A percentile compares a stretch with the other conserved stretches of the same genome.
phyloP scores from a whole-genome alignment of 352 stramenopile species.

The Pythium brassicae region DNA sequence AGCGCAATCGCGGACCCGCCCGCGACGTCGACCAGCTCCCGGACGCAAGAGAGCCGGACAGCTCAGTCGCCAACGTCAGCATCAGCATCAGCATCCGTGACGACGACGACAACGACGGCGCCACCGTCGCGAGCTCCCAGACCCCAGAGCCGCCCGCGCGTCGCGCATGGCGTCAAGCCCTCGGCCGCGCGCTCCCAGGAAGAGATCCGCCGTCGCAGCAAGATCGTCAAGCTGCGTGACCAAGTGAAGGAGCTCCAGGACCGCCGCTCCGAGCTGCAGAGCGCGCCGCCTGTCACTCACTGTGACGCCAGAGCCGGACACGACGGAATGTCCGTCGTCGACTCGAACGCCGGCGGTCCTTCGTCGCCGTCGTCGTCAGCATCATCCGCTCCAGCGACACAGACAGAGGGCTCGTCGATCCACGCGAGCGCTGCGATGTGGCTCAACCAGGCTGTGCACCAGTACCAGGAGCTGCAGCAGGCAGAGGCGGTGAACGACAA shows the following conservation, averaged over 20 bases:
- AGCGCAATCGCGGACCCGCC: too few relatives aligned
- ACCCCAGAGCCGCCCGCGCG: background rate
- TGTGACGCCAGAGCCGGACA: background rate
- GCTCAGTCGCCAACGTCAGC: background rate
- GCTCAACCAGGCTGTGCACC: conserved; percentile 34
- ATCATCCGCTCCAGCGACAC: background rate
- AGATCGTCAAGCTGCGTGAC: conserved; percentile 5
- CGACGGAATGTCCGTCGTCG: background rate
- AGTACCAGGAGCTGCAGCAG: conserved; percentile 39
- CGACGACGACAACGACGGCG: too few relatives aligned
- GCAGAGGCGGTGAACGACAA: conserved; percentile 33
- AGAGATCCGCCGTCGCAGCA: background rate
- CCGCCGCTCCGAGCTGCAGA: conserved; percentile 1
- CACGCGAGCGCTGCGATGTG: conserved; percentile 23
- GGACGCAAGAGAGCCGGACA: too few relatives aligned
- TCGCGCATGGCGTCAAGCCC: background rate
- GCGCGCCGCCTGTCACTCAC: too few relatives aligned
- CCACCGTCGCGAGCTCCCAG: too few relatives aligned
- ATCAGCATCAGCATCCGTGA: background rate
- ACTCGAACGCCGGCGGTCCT: too few relatives aligned
- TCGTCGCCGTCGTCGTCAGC: too few relatives aligned
- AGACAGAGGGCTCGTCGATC: background rate
- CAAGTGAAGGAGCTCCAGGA: conserved; percentile 5
- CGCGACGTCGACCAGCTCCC: too few relatives aligned
- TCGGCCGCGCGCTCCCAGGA: background rate